A percentile compares a stretch with the other conserved stretches of the same genome.
These are phyloP conservation scores for Pseudogymnoascus sp. DNA, from an alignment of 2,329 filamentous ascomycete genomes.

Conservation along the genomic window DNA sequence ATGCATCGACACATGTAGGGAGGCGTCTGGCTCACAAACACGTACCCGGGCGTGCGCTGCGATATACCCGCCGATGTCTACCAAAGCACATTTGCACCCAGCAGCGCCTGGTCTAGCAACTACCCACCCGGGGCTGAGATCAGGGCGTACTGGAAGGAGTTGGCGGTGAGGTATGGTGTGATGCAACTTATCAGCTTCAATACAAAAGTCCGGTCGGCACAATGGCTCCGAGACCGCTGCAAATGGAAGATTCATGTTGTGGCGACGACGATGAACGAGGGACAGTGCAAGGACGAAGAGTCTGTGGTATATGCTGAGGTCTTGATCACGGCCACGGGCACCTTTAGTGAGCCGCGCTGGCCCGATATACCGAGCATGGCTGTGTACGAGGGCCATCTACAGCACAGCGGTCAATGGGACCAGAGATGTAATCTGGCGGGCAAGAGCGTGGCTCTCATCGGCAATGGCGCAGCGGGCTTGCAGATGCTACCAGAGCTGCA, in stretches of 20 bases:
- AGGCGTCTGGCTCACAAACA: slow-evolving; percentile 26
- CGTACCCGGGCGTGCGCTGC: slow-evolving; percentile 22
- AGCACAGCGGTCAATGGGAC: slow-evolving; percentile 39
- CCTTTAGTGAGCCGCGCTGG: slow-evolving; percentile 24
- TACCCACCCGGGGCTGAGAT: slow-evolving; percentile 24
- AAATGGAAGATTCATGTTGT: not conserved
- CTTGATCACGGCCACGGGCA: slow-evolving; percentile 11
- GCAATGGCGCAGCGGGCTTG: slow-evolving; percentile 47
- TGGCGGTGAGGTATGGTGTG: slow-evolving; percentile 29
- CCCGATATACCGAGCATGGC: slow-evolving; percentile 40
- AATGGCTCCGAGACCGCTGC: slow-evolving; percentile 17
- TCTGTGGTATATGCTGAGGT: slow-evolving; percentile 13
- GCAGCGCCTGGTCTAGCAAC: not conserved
- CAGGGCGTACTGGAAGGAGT: slow-evolving; percentile 30
- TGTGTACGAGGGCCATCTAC: slow-evolving; percentile 37
- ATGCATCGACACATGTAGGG: slow-evolving; percentile 11
- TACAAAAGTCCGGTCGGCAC: slow-evolving; percentile 20
- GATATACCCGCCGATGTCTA: slow-evolving; percentile 32
- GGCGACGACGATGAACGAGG: slow-evolving; percentile 25
- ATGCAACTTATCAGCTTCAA: slow-evolving; percentile 22
- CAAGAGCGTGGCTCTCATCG: slow-evolving; percentile 45
- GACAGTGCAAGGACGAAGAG: slow-evolving; percentile 3
- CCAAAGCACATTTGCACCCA: slow-evolving; percentile 33
- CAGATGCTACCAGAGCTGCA: slow-evolving; percentile 47
- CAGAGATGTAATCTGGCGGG: slow-evolving; percentile 41